Evolutionary conservation across 2,329 filamentous ascomycete species (phyloP), one percentile per base, ranked within the genome.

Genomic region (Diaporthe humulicola): DNA sequence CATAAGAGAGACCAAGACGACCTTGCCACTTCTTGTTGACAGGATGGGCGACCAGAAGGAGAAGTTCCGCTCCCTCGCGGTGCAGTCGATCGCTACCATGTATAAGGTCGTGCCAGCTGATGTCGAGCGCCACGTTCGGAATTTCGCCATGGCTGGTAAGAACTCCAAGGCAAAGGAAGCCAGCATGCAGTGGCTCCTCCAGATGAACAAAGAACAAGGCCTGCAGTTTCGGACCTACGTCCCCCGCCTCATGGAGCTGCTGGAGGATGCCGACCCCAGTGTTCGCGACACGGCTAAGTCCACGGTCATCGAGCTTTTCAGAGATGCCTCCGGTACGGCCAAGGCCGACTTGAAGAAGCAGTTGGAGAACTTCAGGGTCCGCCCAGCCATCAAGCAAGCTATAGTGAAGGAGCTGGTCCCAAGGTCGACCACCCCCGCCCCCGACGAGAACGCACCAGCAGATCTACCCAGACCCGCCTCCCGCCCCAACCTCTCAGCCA

Each of bases 301-400:
- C 73, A 93, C 94, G 1, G 92, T 98, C 66, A 94, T 98, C 75
- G 94, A 97, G 77, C 89, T 98, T 42, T 98, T 98, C 85, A 90
- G 93, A 77, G 92, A 91, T 80, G 95, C 95, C 0, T 94, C 95
- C 22, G 93, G 94, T 77, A 88, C 92, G 73, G 96, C 96, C 67
- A 98, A 98, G 83, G 93, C 93, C 2, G 96, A 98, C 80, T 86
- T 98, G 45, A 97, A 97, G 85, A 93, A 91, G 81, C 95, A 98
- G 84, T 87, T 98, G 75, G 93, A 94, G 81, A 92, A 91, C 80
- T 94, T 94, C 83, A 95, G 95, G 80, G 95, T 98, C 67, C 91
- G 96, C 57, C 95, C 95, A 76, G 93, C 95, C 19, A 98, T 98
- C 80, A 93, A 94, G 76, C 90, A 92, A 73, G 93, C 93, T 77